phyloP scores from a whole-genome alignment of 1,139 yeast genomes.

The Taiozyma sp. region DNA sequence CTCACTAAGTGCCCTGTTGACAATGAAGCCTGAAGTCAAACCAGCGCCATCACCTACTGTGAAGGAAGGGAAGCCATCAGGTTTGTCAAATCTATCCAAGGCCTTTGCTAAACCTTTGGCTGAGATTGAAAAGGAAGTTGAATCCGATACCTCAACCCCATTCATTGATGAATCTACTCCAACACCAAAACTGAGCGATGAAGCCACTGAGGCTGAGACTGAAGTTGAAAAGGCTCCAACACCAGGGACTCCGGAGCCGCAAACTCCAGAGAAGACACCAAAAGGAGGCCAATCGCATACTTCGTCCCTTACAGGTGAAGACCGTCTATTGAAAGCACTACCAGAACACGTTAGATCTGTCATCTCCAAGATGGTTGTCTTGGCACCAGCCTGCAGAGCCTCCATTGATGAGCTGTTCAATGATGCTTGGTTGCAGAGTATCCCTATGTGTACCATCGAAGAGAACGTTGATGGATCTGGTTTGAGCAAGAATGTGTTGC shows the following conservation, averaged over 20 bases:
- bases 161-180: conserved; percentile 5
- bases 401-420: conserved; percentile 76
- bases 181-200: conserved; percentile 6
- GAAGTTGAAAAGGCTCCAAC: neutral
- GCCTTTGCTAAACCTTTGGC: conserved; percentile 31
- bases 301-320: conserved; percentile 56
- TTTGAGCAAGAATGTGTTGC: conserved; percentile 27
- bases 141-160: conserved; percentile 4
- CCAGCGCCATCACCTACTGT: conserved; percentile 22
- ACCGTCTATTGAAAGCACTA: conserved; percentile 59
- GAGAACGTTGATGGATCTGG: conserved; percentile 36
- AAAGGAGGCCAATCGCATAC: conserved; percentile 20
- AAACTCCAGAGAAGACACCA: conserved; percentile 3
- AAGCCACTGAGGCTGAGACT: conserved; percentile 22
- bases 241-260: neutral
- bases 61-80: conserved; percentile 9
- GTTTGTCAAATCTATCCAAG: conserved; percentile 20
- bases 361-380: conserved; percentile 68
- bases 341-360: conserved; percentile 64
- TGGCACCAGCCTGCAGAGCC: conserved; percentile 86
- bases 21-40: conserved; percentile 33
- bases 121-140: conserved; percentile 13
- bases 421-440: conserved; percentile 67
- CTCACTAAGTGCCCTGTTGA: conserved; percentile 33
- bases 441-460: conserved; percentile 61